Base-by-base conservation (phyloP, 306 rosid genomes). In the Rosa multiflora region DNA sequence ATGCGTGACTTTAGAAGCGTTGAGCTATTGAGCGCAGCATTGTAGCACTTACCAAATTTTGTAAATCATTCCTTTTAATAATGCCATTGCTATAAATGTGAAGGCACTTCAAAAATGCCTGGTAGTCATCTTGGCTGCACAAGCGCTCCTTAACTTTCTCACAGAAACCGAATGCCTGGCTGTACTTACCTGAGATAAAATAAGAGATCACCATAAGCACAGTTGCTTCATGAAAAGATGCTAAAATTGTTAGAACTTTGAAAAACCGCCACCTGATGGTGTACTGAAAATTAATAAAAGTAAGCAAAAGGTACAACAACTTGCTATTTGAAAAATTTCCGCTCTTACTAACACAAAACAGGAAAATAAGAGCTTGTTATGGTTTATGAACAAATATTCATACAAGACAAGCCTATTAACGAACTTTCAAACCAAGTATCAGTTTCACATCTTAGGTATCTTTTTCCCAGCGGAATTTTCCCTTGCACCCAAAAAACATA, bases 111-210 rank as follows among this genome's bases (percentile, higher is more conserved):
- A 91, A 88, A 87, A 96, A 91, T 39, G 91, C 78, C 79, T 88
- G 94, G 86, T 89, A 96, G 82, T 90, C 99, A 86, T 93, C 97
- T 59, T 83, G 78, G 74, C 93, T 91, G 85, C 88, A 83, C 85
- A 96, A 85, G 88, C 88, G 90, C 85, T 91, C 96, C 87, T 90
- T 96, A 74, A 93, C 96, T 85, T 90, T 96, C 84, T 91, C 99
- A 73, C 88, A 90, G 84, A 96, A 96, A 81, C 88, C 81, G 85
- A 89, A 85, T 82, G 92, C 93, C 83, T 93, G 93, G 80, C 84
- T 86, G 81, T 89, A 91, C 89, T 90, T 89, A 82, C 81, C 99
- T 96, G 96, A 46, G 37, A 88, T 78, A 70, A 83, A 73, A 82
- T 62, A 17, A 75, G 62, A 64, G 74, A 67, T 44, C 58, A 75